Evolutionary conservation across 2,329 filamentous ascomycete species (phyloP), one percentile per base, ranked within the genome.

Genomic region (Albophoma yamanashiensis): DNA sequence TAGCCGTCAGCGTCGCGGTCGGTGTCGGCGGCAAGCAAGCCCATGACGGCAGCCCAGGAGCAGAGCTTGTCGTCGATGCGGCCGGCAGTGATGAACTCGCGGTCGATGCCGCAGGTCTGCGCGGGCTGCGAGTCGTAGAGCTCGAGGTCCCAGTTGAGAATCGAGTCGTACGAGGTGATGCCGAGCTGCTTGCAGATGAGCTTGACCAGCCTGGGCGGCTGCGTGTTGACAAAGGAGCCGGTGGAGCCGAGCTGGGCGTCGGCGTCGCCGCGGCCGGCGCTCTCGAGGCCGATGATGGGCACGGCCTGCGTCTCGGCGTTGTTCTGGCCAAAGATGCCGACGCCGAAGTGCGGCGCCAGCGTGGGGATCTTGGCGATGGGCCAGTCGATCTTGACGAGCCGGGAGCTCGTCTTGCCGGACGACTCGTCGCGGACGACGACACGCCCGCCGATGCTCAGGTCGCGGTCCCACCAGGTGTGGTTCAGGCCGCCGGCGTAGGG

Each of bases 41-140:
- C 92, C 73, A 92, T 87, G 58, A 97, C 81, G 9, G 94, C 93
- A 9, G 92, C 86, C 87, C 91, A 97, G 39, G 90, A 95, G 80
- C 94, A 97, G 55, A 99, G 87, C 79, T 97, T 97, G 77, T 99
- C 94, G 71, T 99, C 94, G 66, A 97, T 94, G 59, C 94, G 89
- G 61, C 93, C 92, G 11, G 91, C 93, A 65, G 93, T 96, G 75
- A 99, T 96, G 72, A 99, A 88, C 67, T 97, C 93, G 71, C 89
- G 91, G 67, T 96, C 90, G 60, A 99, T 74, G 15, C 94, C 94
- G 65, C 90, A 88, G 22, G 91, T 82, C 47, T 88, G 86, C 1
- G 92, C 92, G 11, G 92, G 90, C 72, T 97, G 92, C 4, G 85
- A 84, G 74, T 97, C 94, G 71, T 89, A 99, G 39, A 99, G 87